A percentile compares a stretch with the other conserved stretches of the same genome.
These are phyloP conservation scores for Starmerella lactis-condensi DNA, from an alignment of 805 yeast species.

Conservation along the genomic window DNA sequence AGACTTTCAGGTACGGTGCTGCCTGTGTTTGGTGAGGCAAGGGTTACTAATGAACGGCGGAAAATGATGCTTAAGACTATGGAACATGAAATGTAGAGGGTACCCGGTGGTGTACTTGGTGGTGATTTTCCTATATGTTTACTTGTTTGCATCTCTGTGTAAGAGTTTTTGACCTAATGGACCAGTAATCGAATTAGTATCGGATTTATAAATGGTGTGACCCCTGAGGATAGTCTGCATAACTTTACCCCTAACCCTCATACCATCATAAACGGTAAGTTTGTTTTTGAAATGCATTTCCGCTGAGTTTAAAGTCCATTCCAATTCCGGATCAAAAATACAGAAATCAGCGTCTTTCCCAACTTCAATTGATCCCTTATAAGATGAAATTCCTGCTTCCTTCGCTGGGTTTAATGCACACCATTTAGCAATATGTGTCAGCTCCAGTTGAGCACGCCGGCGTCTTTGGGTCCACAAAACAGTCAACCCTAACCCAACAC, in stretches of 20 bases:
- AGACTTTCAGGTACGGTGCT: slow-evolving; percentile 15
- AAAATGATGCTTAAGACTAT: slow-evolving; percentile 14
- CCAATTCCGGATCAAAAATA: slow-evolving; percentile 50
- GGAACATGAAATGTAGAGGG: slow-evolving; percentile 6
- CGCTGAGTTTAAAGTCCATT: slow-evolving; percentile 26
- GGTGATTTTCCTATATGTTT: background rate
- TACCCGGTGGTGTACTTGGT: background rate
- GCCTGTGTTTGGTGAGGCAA: slow-evolving; percentile 11
- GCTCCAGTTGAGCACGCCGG: slow-evolving; percentile 28
- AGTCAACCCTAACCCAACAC: slow-evolving; percentile 81
- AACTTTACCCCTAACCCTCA: slow-evolving; percentile 50
- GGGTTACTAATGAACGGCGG: slow-evolving; percentile 16
- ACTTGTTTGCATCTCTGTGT: background rate
- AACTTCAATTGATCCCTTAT: slow-evolving; percentile 50
- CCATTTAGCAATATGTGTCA: slow-evolving; percentile 59
- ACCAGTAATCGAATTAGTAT: background rate
- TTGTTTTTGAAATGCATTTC: slow-evolving; percentile 56
- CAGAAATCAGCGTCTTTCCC: slow-evolving; percentile 84
- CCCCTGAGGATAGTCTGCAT: slow-evolving; percentile 71
- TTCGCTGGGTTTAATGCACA: slow-evolving; percentile 65
- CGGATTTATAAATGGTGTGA: slow-evolving; percentile 34
- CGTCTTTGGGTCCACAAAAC: slow-evolving; percentile 50
- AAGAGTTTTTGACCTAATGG: background rate
- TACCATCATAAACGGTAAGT: slow-evolving; percentile 70
- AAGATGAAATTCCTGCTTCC: slow-evolving; percentile 58